A percentile compares a stretch with the other conserved stretches of the same genome.
Evolutionary conservation across 495 filamentous ascomycete genomes (phyloP).

Genomic region (Cairneyella variabilis): DNA sequence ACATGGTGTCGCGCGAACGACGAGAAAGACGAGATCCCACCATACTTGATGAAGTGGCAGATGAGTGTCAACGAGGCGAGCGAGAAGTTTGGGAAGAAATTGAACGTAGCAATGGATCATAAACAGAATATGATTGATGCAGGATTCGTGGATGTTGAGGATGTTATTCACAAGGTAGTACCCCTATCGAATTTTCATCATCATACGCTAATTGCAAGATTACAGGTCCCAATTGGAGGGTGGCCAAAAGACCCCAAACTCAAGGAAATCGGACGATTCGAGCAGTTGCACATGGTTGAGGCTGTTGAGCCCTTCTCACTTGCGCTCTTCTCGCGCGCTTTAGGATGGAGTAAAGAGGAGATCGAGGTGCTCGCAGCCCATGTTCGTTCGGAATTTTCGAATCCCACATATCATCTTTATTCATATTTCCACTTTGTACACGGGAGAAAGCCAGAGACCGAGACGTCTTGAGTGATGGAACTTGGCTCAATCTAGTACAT

Average conservation of each 20-base stretch:
- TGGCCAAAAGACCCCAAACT: slow-evolving; percentile 39
- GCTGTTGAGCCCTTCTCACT: slow-evolving; percentile 40
- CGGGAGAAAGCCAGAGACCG: slow-evolving; percentile 5
- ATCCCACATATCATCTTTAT: neutral
- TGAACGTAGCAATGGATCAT: slow-evolving; percentile 30
- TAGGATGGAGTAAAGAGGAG: slow-evolving; percentile 2
- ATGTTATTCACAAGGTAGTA: slow-evolving; percentile 27
- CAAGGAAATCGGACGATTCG: slow-evolving; percentile 41
- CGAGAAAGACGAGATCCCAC: neutral
- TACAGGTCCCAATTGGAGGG: slow-evolving; percentile 34
- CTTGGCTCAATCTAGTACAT: no score
- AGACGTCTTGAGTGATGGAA: no score
- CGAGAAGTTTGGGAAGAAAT: slow-evolving; percentile 29
- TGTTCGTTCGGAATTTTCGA: neutral
- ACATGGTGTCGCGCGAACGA: slow-evolving; percentile 33
- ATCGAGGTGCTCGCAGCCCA: neutral
- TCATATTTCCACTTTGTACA: slow-evolving; percentile 4
- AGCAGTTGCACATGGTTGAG: slow-evolving; percentile 43
- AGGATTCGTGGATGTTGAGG: slow-evolving; percentile 51
- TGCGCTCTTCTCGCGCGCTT: slow-evolving; percentile 26
- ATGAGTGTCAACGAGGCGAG: slow-evolving; percentile 1
- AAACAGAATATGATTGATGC: slow-evolving; percentile 40
- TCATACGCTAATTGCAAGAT: neutral
- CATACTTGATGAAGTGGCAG: neutral
- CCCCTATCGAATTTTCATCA: neutral